Percentiles rank a stretch among this genome's conserved stretches.
These are phyloP conservation scores for Talaromyces nanjingensis DNA, from an alignment of 495 filamentous ascomycete species.

Conservation along the genomic window DNA sequence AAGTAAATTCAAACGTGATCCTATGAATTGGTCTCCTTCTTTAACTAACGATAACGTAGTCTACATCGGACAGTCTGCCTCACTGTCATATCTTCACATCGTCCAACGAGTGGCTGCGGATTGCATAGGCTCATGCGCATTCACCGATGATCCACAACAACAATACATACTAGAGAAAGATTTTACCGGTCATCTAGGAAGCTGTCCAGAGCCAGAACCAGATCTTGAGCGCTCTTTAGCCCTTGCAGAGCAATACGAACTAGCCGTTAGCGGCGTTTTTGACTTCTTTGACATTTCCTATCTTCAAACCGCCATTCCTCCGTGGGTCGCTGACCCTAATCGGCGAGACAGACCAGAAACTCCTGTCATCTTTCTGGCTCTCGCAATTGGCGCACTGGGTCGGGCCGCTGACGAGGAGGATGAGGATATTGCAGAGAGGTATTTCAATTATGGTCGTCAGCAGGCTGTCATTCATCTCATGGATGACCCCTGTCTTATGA, in stretches of 20 bases:
- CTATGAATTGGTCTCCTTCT: background rate
- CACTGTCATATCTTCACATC: constrained; percentile 11
- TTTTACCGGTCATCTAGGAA: background rate
- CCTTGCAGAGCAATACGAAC: constrained; percentile 23
- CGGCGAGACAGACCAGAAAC: background rate
- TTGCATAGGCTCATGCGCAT: constrained; percentile 9
- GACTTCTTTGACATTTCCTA: constrained; percentile 27
- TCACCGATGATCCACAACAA: constrained; percentile 9
- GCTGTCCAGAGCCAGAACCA: background rate
- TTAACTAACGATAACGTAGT: background rate
- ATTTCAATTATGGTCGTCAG: constrained; percentile 50
- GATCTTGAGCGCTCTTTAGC: background rate
- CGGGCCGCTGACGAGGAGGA: constrained; percentile 33
- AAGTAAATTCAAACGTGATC: background rate
- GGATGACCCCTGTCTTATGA: constrained; percentile 48
- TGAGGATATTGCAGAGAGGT: constrained; percentile 34
- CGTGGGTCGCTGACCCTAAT: background rate
- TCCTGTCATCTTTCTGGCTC: constrained; percentile 41
- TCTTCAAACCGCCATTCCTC: background rate
- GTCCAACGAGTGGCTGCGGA: constrained; percentile 7
- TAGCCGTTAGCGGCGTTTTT: constrained; percentile 34
- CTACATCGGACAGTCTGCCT: constrained; percentile 13
- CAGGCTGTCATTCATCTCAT: constrained; percentile 48
- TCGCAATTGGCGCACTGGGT: constrained; percentile 52
- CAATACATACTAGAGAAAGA: constrained; percentile 12